phyloP scores from a whole-genome alignment of 2,329 filamentous ascomycete species.

The Epichloe gansuensis region DNA sequence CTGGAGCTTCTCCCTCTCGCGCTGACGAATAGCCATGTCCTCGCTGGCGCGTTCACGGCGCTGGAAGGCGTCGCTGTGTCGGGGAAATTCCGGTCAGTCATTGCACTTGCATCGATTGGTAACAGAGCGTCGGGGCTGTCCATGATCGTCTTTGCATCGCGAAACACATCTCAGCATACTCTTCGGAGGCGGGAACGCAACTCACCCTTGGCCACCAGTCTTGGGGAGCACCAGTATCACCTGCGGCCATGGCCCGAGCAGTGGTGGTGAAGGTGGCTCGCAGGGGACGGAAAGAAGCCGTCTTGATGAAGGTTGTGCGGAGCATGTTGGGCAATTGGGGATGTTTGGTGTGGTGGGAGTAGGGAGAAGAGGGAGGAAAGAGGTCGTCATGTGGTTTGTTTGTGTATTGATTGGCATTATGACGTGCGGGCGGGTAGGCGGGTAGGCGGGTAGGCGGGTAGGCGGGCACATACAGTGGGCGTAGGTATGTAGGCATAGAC shows the following conservation, averaged over 20 bases:
- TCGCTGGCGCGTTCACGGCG: conserved; percentile 82
- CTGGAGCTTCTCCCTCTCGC: conserved; percentile 82
- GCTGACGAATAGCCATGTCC: conserved; percentile 71
- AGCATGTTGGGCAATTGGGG: conserved; percentile 41
- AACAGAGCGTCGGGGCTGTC: no score
- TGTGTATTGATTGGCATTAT: neutral
- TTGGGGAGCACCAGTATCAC: conserved; percentile 55
- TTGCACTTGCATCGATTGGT: neutral
- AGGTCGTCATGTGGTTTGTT: conserved; percentile 2
- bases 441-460: neutral
- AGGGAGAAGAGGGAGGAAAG: conserved; percentile 3
- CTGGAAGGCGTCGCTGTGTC: conserved; percentile 73
- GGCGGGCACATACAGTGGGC: neutral
- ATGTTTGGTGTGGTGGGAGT: conserved; percentile 5
- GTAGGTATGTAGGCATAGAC: neutral
- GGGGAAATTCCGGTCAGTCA: conserved; percentile 3
- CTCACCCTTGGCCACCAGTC: conserved; percentile 41
- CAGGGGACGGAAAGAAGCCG: conserved; percentile 41
- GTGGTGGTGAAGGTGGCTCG: conserved; percentile 51
- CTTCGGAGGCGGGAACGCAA: conserved; percentile 8
- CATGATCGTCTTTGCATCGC: neutral
- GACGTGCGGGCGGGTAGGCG: conserved; percentile 3
- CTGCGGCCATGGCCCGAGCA: conserved; percentile 51
- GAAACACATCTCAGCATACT: neutral
- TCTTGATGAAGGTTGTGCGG: conserved; percentile 49